phyloP scores from a whole-genome alignment of 352 stramenopile genomes.

The Phytophthora multivora region DNA sequence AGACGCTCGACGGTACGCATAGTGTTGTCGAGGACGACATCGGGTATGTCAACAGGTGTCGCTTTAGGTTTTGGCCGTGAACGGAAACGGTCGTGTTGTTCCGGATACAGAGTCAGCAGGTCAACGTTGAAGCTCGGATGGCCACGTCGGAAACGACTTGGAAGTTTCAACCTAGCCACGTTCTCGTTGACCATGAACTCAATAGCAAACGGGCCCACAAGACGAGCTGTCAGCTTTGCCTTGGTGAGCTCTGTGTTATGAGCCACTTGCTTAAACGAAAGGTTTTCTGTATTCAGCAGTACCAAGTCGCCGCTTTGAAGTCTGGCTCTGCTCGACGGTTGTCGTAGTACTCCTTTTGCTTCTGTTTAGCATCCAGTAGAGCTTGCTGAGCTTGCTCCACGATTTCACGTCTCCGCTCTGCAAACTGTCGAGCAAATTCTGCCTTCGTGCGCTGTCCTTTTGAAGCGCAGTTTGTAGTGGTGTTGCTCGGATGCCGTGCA shows the following conservation, averaged over 20 bases:
- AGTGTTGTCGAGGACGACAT: no score
- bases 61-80: no score
- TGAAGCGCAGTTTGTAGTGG: no score
- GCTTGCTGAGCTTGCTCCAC: conserved; percentile 4
- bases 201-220: background rate
- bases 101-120: background rate
- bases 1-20: no score
- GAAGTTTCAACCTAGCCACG: conserved; percentile 6
- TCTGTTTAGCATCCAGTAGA: conserved; percentile 6
- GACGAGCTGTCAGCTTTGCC: conserved; percentile 5
- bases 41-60: no score
- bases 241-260: conserved; percentile 8
- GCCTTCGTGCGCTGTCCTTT: background rate
- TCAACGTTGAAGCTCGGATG: conserved; percentile 8
- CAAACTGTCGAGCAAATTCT: conserved; percentile 5
- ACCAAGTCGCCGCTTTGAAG: conserved; percentile 12
- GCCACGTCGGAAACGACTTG: background rate
- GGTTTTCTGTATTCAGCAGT: conserved; percentile 16
- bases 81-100: no score
- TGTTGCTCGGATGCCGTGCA: background rate
- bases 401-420: conserved; percentile 9
- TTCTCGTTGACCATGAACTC: conserved; percentile 10
- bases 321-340: background rate
- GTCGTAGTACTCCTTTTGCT: conserved; percentile 21
- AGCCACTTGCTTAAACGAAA: conserved; percentile 9